Evolutionary conservation across 2,329 filamentous ascomycete genomes (phyloP).

Genomic region (Penicillium sp.): DNA sequence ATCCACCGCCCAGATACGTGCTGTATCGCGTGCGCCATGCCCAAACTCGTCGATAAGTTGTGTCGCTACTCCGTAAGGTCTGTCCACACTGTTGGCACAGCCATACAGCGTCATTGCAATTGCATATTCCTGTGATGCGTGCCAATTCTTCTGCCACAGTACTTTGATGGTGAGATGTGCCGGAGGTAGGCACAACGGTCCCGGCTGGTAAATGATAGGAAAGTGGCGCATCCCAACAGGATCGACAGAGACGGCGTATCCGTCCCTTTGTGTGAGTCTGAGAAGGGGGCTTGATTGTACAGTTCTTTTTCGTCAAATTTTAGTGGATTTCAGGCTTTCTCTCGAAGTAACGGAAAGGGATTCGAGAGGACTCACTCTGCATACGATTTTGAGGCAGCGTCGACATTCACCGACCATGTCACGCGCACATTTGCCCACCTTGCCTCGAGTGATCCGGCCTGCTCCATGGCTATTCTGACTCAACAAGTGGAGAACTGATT

Average conservation of each 20-base stretch:
- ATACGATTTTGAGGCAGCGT: slow-evolving; percentile 69
- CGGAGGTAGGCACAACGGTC: slow-evolving; percentile 30
- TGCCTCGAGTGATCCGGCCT: slow-evolving; percentile 52
- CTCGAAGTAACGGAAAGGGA: not conserved
- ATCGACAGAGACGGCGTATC: slow-evolving; percentile 72
- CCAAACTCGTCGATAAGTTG: slow-evolving; percentile 65
- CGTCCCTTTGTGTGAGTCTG: slow-evolving; percentile 62
- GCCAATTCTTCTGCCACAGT: slow-evolving; percentile 41
- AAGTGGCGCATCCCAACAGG: slow-evolving; percentile 68
- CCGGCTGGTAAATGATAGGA: slow-evolving; percentile 22
- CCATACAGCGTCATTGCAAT: slow-evolving; percentile 59
- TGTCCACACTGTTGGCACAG: slow-evolving; percentile 80
- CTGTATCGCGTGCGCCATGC: slow-evolving; percentile 83
- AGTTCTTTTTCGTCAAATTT: slow-evolving; percentile 58
- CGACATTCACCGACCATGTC: slow-evolving; percentile 83
- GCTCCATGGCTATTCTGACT: slow-evolving; percentile 26
- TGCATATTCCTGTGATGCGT: slow-evolving; percentile 49
- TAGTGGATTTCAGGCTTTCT: not conserved
- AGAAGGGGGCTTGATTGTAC: slow-evolving; percentile 74
- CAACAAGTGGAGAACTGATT: slow-evolving; percentile 26
- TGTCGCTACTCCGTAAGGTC: slow-evolving; percentile 54
- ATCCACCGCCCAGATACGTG: slow-evolving; percentile 66
- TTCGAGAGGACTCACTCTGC: slow-evolving; percentile 57
- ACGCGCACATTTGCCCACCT: slow-evolving; percentile 71
- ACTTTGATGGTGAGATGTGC: slow-evolving; percentile 1